Evolutionary conservation across 2,329 filamentous ascomycete species (phyloP).

Genomic region (Ceratocystis colombiana): DNA sequence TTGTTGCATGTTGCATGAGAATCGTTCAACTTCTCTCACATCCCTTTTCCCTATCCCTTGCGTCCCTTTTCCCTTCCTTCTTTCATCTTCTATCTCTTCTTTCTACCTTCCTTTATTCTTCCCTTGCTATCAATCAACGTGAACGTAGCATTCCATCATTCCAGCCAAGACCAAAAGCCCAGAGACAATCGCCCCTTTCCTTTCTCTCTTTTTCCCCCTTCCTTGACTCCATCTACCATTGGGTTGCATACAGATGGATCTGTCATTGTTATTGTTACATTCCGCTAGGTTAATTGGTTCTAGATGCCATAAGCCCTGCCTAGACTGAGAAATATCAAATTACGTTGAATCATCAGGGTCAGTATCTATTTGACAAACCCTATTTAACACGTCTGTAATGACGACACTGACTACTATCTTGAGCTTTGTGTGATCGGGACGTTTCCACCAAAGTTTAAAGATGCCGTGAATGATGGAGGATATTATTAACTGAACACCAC

Average conservation of each 20-base stretch:
- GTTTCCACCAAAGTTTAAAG: no score
- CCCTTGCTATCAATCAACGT: background rate
- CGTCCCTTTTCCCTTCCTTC: background rate
- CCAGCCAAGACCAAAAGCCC: background rate
- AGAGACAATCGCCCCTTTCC: background rate
- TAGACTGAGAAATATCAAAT: background rate
- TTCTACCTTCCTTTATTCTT: background rate
- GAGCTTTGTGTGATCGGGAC: no score
- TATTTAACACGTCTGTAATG: background rate
- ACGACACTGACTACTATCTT: background rate
- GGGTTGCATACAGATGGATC: background rate
- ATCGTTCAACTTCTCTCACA: background rate
- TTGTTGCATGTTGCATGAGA: conserved; percentile 9
- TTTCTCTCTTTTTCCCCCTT: background rate
- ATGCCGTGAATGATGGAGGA: no score
- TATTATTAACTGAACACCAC: no score
- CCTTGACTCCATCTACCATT: background rate
- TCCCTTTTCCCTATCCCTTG: background rate
- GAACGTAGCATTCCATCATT: conserved; percentile 9
- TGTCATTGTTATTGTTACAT: background rate
- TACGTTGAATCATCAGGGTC: background rate
- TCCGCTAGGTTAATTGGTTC: background rate
- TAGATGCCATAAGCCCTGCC: no score
- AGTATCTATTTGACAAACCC: background rate
- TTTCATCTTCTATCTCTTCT: background rate